Base-by-base conservation (phyloP, 805 yeast species). In the Saccharomycopsis sp. region DNA sequence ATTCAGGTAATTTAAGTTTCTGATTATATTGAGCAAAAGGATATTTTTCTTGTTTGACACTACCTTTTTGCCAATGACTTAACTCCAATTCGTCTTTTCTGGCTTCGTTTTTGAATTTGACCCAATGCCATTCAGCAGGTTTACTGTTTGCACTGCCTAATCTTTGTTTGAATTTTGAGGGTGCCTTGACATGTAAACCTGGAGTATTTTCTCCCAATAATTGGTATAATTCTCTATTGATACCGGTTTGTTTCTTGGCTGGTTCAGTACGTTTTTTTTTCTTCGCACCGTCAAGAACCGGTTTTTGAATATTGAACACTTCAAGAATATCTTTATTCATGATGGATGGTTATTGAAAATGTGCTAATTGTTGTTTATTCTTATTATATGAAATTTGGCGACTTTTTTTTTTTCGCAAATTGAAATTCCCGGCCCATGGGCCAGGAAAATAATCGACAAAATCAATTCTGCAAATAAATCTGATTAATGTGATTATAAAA, bases 161-260 rank as follows among this genome's bases (percentile, higher is more conserved):
- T 19, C 47, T 25, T 26, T 40, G 19, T 30, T 39, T 42, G 17
- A 45, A 39, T 25, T 41, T 44, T 5, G 35, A 33, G 5, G 35
- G 23, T 3, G 40, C 9, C 12, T 27, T 34, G 5, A 46, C 18
- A 15, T 37, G 41, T 5, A 71, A 73, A 0, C 97, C 88, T 1
- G 98, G 96, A 2, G 94, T 76, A 57, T 86, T 86, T 30, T 92
- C 88, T 4, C 99, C 98, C 31, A 92, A 64, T 39, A 94, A 67
- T 49, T 81, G 82, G 59, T 81, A 88, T 40, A 92, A 64, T 57
- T 92, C 98, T 50, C 97, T 71, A 47, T 84, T 88, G 74, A 89
- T 81, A 20, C 95, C 95, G 2, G 76, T 58, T 35, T 50, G 56
- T 23, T 23, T 34, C 21, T 26, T 25, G 10, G 26, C 26, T 8